Base-by-base conservation (phyloP, 2,329 filamentous ascomycete genomes). In the Claviceps sp. region DNA sequence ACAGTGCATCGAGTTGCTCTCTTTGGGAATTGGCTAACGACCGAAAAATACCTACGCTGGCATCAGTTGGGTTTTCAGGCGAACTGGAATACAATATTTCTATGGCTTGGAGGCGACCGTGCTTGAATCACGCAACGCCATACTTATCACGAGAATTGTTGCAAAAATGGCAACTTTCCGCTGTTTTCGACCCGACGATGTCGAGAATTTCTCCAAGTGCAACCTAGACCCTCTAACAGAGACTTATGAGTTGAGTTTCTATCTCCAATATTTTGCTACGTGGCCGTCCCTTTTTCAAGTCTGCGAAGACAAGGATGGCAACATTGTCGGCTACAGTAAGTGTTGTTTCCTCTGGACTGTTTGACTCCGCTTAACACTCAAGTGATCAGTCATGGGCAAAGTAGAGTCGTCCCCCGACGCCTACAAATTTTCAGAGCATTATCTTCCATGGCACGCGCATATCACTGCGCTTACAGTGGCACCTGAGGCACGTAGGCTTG, bases 381-480 rank as follows among this genome's bases (percentile, higher is more conserved):
- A 48, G 45, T 56, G 50, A 55, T 87, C 58, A 95, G 90, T 98
- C 65, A 95, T 98, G 80, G 93, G 91, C 64, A 98, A 98, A 73
- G 80, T 95, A 55, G 91, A 97, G 73, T 84, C 89, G 57, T 94
- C 89, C 51, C 85, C 87, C 16, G 75, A 87, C 45, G 81, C 82
- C 50, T 80, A 86, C 65, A 77, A 81, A 54, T 82, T 82, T 62
- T 93, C 88, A 48, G 77, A 84, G 62, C 89, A 96, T 71, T 95
- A 94, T 71, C 84, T 95, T n/a, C 91, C 91, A n/a, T 97, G 89
- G 88, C 93, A 98, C 71, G 91, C 89, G 19, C 93, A 98, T 70
- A 95, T 98, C 64, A 98, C 93, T 4, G 93, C 91, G 39, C 76
- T 98, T 50, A 97, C 93, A 0, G 88, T 98, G 19, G 85, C 91